phyloP scores from a whole-genome alignment of 1,139 yeast genomes.

The Blastobotrys serpentis region DNA sequence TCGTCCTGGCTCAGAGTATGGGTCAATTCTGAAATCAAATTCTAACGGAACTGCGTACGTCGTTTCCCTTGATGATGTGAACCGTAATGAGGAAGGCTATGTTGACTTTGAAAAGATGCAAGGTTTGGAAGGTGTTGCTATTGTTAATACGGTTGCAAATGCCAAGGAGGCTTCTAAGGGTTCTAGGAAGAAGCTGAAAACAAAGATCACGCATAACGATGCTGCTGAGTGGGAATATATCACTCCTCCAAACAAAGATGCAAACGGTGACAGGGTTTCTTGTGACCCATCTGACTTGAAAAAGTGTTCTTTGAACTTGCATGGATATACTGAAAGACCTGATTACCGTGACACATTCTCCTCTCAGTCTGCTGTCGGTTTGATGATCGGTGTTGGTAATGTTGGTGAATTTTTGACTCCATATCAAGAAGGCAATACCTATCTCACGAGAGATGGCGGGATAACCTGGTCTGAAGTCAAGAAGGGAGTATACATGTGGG shows the following conservation, averaged over 20 bases:
- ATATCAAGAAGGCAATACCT: conserved; percentile 60
- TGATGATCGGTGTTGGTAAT: conserved; percentile 84
- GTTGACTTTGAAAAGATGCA: conserved; percentile 88
- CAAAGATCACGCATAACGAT: conserved; percentile 83
- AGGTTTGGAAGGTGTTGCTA: conserved; percentile 83
- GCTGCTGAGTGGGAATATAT: conserved; percentile 85
- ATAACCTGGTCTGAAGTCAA: conserved; percentile 77
- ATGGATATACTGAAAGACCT: conserved; percentile 84
- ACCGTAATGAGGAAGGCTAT: conserved; percentile 68
- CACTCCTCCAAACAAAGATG: conserved; percentile 62
- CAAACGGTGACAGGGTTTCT: conserved; percentile 55
- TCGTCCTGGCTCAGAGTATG: conserved; percentile 58
- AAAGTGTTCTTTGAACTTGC: conserved; percentile 78
- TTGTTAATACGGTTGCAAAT: conserved; percentile 69
- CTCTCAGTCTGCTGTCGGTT: conserved; percentile 85
- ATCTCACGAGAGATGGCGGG: conserved; percentile 85
- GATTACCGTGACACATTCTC: conserved; percentile 85
- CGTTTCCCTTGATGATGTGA: conserved; percentile 66
- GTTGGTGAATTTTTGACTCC: conserved; percentile 67
- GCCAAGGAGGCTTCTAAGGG: conserved; percentile 43
- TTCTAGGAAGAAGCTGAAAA: conserved; percentile 56
- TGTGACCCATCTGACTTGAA: conserved; percentile 49
- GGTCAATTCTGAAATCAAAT: conserved; percentile 84
- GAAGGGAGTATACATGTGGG: conserved; percentile 85
- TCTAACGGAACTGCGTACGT: conserved; percentile 95